Evolutionary conservation across 345 rosid genomes (phyloP).

Genomic region (Clausena lansium): DNA sequence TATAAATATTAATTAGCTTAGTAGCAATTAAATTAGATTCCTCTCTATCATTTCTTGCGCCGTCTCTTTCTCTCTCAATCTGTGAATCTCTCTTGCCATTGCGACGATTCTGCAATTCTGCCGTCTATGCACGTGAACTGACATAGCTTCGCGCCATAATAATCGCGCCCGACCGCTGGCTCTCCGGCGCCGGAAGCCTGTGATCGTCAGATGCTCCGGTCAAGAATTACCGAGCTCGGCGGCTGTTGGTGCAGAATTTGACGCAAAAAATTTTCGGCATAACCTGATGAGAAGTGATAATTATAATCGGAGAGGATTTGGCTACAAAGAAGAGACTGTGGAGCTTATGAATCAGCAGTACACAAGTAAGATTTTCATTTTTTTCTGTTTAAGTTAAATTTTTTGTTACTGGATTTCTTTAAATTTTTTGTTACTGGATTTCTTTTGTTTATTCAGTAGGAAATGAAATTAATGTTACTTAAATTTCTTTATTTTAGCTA

Average conservation of each 20-base stretch:
- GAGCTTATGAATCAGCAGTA: conserved; percentile 83
- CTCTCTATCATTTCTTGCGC: not conserved
- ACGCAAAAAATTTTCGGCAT: conserved; percentile 71
- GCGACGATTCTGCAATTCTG: conserved; percentile 64
- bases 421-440: too few species aligned
- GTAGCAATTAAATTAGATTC: too few species aligned
- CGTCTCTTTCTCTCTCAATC: not conserved
- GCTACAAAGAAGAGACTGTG: conserved; percentile 81
- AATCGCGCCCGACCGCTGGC: conserved; percentile 27
- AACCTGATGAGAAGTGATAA: conserved; percentile 79
- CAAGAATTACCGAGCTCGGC: conserved; percentile 37
- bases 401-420: not conserved
- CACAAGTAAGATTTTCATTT: conserved; percentile 48
- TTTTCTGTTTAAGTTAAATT: not conserved
- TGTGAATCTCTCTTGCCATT: conserved; percentile 39
- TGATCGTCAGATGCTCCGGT: conserved; percentile 55
- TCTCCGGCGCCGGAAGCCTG: conserved; percentile 34
- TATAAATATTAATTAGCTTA: too few species aligned
- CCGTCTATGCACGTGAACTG: conserved; percentile 49
- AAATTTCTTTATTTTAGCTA: not conserved
- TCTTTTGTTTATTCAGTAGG: not conserved
- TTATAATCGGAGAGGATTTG: conserved; percentile 84
- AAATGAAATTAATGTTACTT: not conserved
- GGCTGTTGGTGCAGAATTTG: conserved; percentile 64
- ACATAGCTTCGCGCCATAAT: conserved; percentile 29